These are phyloP conservation scores for Kentomonas sorsogonicus DNA, from an alignment of 208 protist species.

Conservation along the genomic window DNA sequence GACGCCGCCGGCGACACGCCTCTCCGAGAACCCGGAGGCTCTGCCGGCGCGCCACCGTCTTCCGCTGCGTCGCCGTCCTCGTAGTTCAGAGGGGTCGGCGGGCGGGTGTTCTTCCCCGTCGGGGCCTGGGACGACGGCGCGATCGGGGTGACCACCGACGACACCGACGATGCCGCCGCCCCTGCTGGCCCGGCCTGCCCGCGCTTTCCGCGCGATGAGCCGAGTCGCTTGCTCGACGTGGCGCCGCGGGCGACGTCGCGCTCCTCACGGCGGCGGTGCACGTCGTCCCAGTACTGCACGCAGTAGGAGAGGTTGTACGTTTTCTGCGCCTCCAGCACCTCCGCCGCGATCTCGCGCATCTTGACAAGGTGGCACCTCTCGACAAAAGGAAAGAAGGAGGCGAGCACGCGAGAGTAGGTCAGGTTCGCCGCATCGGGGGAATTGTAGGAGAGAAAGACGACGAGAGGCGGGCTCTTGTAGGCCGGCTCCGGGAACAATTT, in stretches of 20 bases:
- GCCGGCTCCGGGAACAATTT: not conserved
- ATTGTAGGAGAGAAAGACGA: slow-evolving; percentile 65
- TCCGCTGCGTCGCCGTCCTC: not conserved
- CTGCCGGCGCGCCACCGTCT: not conserved
- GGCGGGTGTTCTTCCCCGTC: no score
- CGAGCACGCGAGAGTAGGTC: slow-evolving; percentile 64
- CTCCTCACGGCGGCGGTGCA: slow-evolving; percentile 41
- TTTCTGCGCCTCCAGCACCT: slow-evolving; percentile 19
- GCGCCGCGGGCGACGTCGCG: slow-evolving; percentile 21
- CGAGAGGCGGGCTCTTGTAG: slow-evolving; percentile 21
- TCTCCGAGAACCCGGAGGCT: no score
- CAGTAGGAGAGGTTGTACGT: slow-evolving; percentile 32
- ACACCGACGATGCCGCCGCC: no score
- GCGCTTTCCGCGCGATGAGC: not conserved
- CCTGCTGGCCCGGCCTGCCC: not conserved
- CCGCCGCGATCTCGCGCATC: slow-evolving; percentile 24
- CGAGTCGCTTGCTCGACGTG: not conserved
- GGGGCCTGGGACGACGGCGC: no score
- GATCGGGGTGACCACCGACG: no score
- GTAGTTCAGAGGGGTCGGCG: no score
- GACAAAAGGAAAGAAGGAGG: slow-evolving; percentile 55
- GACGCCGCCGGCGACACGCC: not conserved
- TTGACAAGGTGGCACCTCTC: slow-evolving; percentile 36
- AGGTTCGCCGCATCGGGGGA: slow-evolving; percentile 20
- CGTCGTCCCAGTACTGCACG: slow-evolving; percentile 57